Conservation (phyloP, 2,329 filamentous ascomycete species). For the Sordariomycetes sp. region DNA sequence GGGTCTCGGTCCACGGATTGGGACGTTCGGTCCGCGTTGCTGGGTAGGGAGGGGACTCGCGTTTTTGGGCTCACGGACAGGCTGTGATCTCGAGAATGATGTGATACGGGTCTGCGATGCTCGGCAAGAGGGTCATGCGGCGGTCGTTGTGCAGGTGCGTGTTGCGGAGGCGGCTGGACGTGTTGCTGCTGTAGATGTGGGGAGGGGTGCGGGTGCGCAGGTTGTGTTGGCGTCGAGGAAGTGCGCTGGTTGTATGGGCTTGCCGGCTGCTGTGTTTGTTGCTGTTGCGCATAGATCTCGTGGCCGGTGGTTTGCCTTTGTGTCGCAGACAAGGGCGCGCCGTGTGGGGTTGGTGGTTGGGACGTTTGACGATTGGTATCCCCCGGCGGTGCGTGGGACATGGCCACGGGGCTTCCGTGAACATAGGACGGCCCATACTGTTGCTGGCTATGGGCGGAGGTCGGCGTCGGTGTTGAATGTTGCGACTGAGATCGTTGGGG, state of each 20-base stretch:
- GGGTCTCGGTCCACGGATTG: conserved; percentile 14
- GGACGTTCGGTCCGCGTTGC: conserved; percentile 23
- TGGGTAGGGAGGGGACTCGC: conserved; percentile 43
- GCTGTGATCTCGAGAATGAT: conserved; percentile 58
- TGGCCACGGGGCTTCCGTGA: conserved; percentile 43
- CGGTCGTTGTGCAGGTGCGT: conserved; percentile 30
- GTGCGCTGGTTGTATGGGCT: conserved; percentile 52
- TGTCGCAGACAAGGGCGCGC: conserved; percentile 33
- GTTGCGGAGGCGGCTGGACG: conserved; percentile 28
- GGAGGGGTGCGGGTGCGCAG: conserved; percentile 23
- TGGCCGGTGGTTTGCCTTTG: conserved; percentile 32
- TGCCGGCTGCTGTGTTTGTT: conserved; percentile 25
- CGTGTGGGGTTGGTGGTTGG: conserved; percentile 44
- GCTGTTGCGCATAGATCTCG: conserved; percentile 30
- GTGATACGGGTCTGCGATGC: conserved; percentile 14
- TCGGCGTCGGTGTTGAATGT: conserved; percentile 52
- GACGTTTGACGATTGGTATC: conserved; percentile 39
- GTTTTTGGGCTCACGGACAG: conserved; percentile 75
- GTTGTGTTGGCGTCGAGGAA: conserved; percentile 15
- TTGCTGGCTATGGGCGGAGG: conserved; percentile 50
- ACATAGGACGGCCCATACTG: conserved; percentile 39
- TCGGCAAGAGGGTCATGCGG: conserved; percentile 31
- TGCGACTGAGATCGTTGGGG: conserved; percentile 47
- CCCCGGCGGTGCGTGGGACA: conserved; percentile 28
- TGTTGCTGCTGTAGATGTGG: conserved; percentile 12